Base-by-base conservation (phyloP, 305 asterid genomes). In the Lippia alba region DNA sequence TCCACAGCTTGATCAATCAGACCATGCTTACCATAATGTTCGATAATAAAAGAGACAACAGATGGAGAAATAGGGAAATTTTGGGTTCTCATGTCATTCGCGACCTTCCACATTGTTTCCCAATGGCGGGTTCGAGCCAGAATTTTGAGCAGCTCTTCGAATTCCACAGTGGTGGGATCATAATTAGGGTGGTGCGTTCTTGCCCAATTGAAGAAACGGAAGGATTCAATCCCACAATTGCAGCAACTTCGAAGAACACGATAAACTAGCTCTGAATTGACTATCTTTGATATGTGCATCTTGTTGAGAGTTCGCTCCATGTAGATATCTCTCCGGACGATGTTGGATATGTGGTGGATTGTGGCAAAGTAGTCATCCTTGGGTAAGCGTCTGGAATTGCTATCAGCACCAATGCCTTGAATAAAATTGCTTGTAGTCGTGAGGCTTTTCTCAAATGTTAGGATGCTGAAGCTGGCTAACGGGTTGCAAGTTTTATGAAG, bases 61-160 rank as follows among this genome's bases (percentile, higher is more conserved):
- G 91, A 78, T 3, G 99, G 86, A 11, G 97, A 88, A 70, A 94
- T 81, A 5, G 89, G 72, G 16, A 82, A 73, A 49, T 83, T 78
- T 66, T 75, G 92, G 40, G 83, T 72, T 80, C 84, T 94, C 97
- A 94, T 94, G 75, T 80, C 86, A 59, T 86, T 87, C 11, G 86
- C 96, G 20, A 91, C 90, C 81, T 94, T 94, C 99, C 99, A 94
- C 99, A 94, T 94, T 75, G 99, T 94, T 48, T 94, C 96, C 99
- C 97, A 94, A 51, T 94, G 86, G 34, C 89, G 76, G 32, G 92
- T 85, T 15, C 70, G 78, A 57, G 99, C 92, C 30, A 94, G 94
- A 74, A 86, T 86, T 72, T 79, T 86, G 67, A 94, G 92, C 48
- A 94, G 95, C 85, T 91, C 97, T 64, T 94, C 97, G 46, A 89